These are phyloP conservation scores for Pyrenopolyporus hunteri DNA, from an alignment of 495 filamentous ascomycete genomes.

Conservation along the genomic window DNA sequence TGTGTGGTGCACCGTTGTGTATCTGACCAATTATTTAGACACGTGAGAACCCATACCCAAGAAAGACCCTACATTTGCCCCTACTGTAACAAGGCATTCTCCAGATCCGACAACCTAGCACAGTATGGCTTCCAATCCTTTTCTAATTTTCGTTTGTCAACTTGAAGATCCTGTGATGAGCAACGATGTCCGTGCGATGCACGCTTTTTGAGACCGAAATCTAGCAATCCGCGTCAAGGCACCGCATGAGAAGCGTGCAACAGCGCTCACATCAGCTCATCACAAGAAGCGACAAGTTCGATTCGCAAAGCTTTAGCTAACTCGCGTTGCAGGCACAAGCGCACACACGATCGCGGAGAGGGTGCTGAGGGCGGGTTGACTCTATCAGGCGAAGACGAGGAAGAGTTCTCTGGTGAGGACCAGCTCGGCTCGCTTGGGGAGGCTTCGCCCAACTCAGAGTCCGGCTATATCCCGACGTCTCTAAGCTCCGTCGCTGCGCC, in stretches of 20 bases:
- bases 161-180: conserved; percentile 45
- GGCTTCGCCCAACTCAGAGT: conserved; percentile 69
- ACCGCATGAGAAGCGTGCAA: conserved; percentile 37
- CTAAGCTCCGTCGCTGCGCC: conserved; percentile 49
- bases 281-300: conserved; percentile 37
- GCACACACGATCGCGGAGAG: conserved; percentile 84
- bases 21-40: conserved; percentile 74
- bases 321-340: conserved; percentile 74
- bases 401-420: conserved; percentile 70
- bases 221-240: conserved; percentile 35
- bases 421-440: conserved; percentile 78
- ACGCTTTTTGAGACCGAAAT: conserved; percentile 32
- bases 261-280: conserved; percentile 43
- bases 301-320: conserved; percentile 40
- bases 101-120: conserved; percentile 96
- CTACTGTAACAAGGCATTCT: conserved; percentile 98
- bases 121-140: conserved; percentile 70
- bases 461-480: conserved; percentile 56
- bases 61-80: conserved; percentile 97
- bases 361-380: conserved; percentile 72
- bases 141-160: conserved; percentile 42
- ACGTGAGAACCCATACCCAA: conserved; percentile 99
- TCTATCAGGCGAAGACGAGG: conserved; percentile 75
- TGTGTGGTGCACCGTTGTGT: conserved; percentile 46
- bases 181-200: conserved; percentile 46